Conservation (phyloP, 345 rosid species). For the Euphorbia peplus region DNA sequence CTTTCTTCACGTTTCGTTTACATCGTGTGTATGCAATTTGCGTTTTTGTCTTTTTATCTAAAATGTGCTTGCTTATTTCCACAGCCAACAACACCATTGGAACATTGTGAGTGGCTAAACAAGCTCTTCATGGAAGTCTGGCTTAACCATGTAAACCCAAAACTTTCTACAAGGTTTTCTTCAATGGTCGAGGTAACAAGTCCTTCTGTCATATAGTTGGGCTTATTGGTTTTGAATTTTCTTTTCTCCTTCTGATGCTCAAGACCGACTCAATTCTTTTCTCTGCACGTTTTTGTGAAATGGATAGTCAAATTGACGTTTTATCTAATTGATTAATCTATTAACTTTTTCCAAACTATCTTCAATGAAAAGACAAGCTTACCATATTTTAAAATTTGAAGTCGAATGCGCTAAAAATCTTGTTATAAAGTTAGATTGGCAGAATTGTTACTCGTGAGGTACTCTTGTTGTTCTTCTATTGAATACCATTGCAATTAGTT, state of each 20-base stretch:
- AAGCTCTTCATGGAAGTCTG: conserved; percentile 81
- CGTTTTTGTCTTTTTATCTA: neutral
- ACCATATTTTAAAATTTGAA: neutral
- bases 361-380: neutral
- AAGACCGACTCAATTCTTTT: neutral
- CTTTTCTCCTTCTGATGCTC: neutral
- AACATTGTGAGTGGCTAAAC: conserved; percentile 95
- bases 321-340: conserved; percentile 1
- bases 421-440: neutral
- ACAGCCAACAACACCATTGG: conserved; percentile 84
- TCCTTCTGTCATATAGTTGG: neutral
- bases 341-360: conserved; percentile 3
- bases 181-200: conserved; percentile 74
- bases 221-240: neutral
- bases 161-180: conserved; percentile 64
- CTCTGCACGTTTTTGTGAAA: conserved; percentile 3
- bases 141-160: conserved; percentile 63
- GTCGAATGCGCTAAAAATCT: neutral
- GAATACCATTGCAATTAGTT: neutral
- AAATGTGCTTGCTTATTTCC: conserved; percentile 15
- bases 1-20: conserved; percentile 2
- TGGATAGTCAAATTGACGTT: neutral
- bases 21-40: conserved; percentile 11
- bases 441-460: neutral
- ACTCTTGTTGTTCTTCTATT: neutral